Conservation (phyloP, 108 stramenopile species). For the Fistulifera pelliculosa region DNA sequence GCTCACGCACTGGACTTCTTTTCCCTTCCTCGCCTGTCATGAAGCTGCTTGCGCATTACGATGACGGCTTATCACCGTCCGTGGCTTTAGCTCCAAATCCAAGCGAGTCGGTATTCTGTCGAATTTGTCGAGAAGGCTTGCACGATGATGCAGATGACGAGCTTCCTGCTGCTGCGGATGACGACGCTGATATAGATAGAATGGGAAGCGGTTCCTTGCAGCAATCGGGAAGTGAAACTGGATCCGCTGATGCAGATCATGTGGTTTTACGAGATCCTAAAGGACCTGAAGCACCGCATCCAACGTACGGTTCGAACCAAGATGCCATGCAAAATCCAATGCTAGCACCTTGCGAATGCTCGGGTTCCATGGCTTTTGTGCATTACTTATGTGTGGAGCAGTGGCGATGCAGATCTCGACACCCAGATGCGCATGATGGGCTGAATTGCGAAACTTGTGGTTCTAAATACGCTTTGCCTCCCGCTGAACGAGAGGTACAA, state of each 20-base stretch:
- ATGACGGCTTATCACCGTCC: slow-evolving; percentile 54
- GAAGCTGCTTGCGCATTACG: slow-evolving; percentile 60
- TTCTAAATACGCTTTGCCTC: slow-evolving; percentile 72
- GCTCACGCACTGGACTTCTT: slow-evolving; percentile 37
- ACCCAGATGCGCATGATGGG: slow-evolving; percentile 69
- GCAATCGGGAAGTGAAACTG: slow-evolving; percentile 6
- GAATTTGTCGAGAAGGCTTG: slow-evolving; percentile 83
- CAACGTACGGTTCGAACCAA: slow-evolving; percentile 34
- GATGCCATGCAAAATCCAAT: slow-evolving; percentile 71
- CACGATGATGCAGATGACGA: slow-evolving; percentile 57
- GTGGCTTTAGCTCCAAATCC: slow-evolving; percentile 16
- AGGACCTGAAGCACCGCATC: slow-evolving; percentile 46
- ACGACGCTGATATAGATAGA: slow-evolving; percentile 1
- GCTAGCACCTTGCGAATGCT: slow-evolving; percentile 80
- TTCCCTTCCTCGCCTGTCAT: slow-evolving; percentile 63
- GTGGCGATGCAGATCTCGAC: slow-evolving; percentile 82
- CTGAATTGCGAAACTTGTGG: slow-evolving; percentile 79
- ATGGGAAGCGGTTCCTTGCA: not conserved
- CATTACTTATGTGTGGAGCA: slow-evolving; percentile 86
- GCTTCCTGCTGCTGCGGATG: slow-evolving; percentile 13
- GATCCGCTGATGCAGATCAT: slow-evolving; percentile 2
- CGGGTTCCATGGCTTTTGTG: slow-evolving; percentile 88
- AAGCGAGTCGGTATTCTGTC: slow-evolving; percentile 70
- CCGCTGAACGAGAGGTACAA: slow-evolving; percentile 55
- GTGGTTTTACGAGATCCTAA: not conserved